These are phyloP conservation scores for Geotrichum histeridarum DNA, from an alignment of 1,139 yeast genomes.

Conservation along the genomic window DNA sequence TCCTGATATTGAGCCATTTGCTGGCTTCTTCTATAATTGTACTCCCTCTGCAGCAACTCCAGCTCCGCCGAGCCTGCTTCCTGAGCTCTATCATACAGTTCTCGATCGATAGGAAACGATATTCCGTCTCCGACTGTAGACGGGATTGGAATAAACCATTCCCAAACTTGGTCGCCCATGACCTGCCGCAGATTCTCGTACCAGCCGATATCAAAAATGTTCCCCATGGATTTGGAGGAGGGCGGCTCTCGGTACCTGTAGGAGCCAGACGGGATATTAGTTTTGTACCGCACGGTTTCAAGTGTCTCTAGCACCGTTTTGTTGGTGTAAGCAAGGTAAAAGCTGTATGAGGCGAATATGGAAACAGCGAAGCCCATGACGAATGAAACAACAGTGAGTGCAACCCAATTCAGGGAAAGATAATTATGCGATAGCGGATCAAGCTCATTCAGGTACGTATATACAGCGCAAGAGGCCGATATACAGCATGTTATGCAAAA, in stretches of 20 bases:
- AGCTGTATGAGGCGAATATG: conserved; percentile 54
- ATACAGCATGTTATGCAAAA: conserved; percentile 45
- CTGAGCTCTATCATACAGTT: conserved; percentile 5
- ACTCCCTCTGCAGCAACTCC: conserved; percentile 6
- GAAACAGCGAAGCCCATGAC: conserved; percentile 62
- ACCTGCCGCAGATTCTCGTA: conserved; percentile 57
- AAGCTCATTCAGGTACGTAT: conserved; percentile 1
- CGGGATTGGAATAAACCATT: conserved; percentile 69
- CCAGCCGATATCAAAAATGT: conserved; percentile 71
- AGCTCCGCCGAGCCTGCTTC: conserved; percentile 6
- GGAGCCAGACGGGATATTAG: conserved; percentile 41
- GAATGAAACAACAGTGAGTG: conserved; percentile 54
- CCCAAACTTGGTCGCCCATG: conserved; percentile 61
- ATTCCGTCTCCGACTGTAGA: conserved; percentile 16
- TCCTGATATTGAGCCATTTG: not conserved
- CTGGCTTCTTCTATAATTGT: conserved; percentile 9
- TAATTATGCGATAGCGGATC: conserved; percentile 32
- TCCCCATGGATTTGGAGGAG: conserved; percentile 45
- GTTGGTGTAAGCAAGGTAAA: conserved; percentile 56
- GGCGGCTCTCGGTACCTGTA: conserved; percentile 42
- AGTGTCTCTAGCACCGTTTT: conserved; percentile 79
- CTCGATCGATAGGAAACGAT: conserved; percentile 15
- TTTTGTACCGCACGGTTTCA: conserved; percentile 52
- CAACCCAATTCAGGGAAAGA: conserved; percentile 56
- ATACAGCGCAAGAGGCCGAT: conserved; percentile 42